phyloP scores from a whole-genome alignment of 1,284 basidiomycete species.

The Cyathus pygmaeus region DNA sequence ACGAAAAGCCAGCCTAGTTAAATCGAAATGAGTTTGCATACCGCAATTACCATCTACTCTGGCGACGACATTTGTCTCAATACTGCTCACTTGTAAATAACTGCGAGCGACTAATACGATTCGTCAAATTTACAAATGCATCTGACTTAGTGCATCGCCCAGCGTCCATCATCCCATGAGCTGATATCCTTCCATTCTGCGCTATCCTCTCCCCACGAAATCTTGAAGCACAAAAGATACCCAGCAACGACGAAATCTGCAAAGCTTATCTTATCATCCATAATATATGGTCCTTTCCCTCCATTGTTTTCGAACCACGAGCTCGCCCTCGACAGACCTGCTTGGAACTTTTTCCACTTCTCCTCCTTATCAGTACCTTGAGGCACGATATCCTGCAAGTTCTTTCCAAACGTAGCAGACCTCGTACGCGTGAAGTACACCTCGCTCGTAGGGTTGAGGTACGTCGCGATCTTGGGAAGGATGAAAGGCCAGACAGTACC shows the following conservation, averaged over 20 bases:
- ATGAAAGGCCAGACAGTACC: constrained; percentile 17
- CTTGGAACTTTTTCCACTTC: constrained; percentile 38
- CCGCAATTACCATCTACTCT: no score
- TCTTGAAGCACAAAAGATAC: background rate
- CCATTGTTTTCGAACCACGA: background rate
- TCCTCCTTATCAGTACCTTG: constrained; percentile 26
- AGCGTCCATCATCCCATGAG: constrained; percentile 18
- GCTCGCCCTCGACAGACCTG: constrained; percentile 33
- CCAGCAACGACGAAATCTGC: constrained; percentile 36
- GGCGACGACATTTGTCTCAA: no score
- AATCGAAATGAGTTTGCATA: no score
- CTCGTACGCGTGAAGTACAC: constrained; percentile 47
- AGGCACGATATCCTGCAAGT: constrained; percentile 40
- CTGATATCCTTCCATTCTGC: constrained; percentile 17
- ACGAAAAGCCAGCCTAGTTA: no score
- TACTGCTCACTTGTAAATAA: no score
- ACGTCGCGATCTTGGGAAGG: constrained; percentile 13
- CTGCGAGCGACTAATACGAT: no score
- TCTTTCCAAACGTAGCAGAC: constrained; percentile 30
- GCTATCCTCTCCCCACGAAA: constrained; percentile 14
- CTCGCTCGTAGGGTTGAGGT: constrained; percentile 38
- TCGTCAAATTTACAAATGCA: no score
- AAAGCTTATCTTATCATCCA: constrained; percentile 30
- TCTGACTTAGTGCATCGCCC: no score
- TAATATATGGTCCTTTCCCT: constrained; percentile 20